Evolutionary conservation across 2,329 filamentous ascomycete genomes (phyloP).

Genomic region (Raffaelea arxii): DNA sequence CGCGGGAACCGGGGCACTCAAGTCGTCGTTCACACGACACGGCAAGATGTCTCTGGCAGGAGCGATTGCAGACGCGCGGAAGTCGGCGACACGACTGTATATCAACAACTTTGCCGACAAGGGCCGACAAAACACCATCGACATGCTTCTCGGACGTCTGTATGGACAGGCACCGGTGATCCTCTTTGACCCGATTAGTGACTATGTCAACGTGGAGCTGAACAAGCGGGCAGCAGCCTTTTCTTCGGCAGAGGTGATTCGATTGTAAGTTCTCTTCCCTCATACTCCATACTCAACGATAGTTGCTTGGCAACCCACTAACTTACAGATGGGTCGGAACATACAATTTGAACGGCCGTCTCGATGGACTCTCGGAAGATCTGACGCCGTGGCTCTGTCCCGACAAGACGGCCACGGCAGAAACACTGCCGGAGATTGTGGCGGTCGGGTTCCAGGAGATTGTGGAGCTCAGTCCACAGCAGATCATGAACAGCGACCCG

Average conservation of each 20-base stretch:
- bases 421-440: constrained; percentile 70
- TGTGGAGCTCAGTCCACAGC: constrained; percentile 92
- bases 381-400: constrained; percentile 81
- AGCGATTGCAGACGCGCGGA: constrained; percentile 87
- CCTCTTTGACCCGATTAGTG: constrained; percentile 89
- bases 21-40: constrained; percentile 86
- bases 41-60: constrained; percentile 95
- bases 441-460: constrained; percentile 96
- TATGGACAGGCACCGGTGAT: constrained; percentile 77
- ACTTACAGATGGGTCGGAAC: constrained; percentile 57
- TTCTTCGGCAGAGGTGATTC: constrained; percentile 63
- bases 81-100: constrained; percentile 87
- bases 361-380: constrained; percentile 66
- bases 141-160: constrained; percentile 77
- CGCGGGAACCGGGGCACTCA: constrained; percentile 88
- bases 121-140: constrained; percentile 85
- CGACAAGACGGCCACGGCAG: constrained; percentile 30
- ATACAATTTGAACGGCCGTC: constrained; percentile 90
- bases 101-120: constrained; percentile 98
- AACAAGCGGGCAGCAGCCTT: constrained; percentile 59
- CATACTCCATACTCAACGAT: not conserved
- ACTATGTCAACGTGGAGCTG: constrained; percentile 74
- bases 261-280: constrained; percentile 47
- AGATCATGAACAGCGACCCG: constrained; percentile 98
- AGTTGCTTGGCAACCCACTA: not conserved